phyloP scores from a whole-genome alignment of 441 rosid genomes.

The Adansonia grandidieri region DNA sequence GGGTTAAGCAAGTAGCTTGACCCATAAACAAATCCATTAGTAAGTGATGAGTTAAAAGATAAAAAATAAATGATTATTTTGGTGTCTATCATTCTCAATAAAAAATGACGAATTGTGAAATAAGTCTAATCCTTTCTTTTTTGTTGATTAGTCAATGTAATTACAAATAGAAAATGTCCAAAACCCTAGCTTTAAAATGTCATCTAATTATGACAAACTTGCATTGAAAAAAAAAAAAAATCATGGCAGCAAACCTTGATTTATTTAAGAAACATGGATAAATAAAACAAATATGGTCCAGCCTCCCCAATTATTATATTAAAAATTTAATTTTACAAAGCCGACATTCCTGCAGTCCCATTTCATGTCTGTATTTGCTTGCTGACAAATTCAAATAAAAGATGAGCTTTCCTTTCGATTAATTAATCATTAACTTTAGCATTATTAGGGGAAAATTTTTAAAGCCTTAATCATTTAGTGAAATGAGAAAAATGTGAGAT shows the following conservation, averaged over 20 bases:
- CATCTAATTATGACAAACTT: too few relatives aligned
- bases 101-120: too few relatives aligned
- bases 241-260: too few relatives aligned
- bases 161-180: not conserved
- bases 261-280: too few relatives aligned
- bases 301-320: not conserved
- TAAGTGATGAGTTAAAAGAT: too few relatives aligned
- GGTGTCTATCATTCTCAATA: too few relatives aligned
- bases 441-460: not conserved
- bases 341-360: not conserved
- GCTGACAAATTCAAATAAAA: not conserved
- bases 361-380: not conserved
- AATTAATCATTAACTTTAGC: not conserved
- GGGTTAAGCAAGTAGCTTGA: too few relatives aligned
- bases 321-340: too few relatives aligned
- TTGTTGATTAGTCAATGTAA: not conserved
- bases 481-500: not conserved
- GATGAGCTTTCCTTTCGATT: not conserved
- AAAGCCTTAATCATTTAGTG: not conserved
- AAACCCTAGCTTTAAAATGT: not conserved
- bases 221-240: too few relatives aligned
- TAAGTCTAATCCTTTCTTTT: too few relatives aligned
- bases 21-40: too few relatives aligned
- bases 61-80: too few relatives aligned
- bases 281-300: not conserved